These are phyloP conservation scores for Spergularia marina DNA, from an alignment of 148 eudicot genomes.

Conservation along the genomic window DNA sequence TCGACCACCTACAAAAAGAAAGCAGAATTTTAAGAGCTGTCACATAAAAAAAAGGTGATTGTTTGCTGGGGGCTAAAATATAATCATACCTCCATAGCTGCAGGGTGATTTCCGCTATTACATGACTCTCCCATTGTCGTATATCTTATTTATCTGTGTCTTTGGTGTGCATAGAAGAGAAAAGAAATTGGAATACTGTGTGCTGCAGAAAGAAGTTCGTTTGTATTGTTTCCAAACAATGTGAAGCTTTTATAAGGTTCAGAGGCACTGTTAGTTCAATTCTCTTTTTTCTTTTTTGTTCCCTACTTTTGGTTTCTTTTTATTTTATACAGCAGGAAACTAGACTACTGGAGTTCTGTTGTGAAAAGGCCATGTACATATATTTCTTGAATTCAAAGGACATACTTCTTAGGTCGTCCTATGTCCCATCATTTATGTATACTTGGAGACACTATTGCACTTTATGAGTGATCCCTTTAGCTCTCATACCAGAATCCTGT, in stretches of 20 bases:
- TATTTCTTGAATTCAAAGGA: background rate
- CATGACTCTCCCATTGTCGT: constrained; percentile 41
- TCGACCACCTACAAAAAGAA: constrained; percentile 46
- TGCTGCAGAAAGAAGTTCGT: constrained; percentile 16
- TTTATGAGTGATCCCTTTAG: background rate
- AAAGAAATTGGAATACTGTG: background rate
- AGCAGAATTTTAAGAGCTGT: background rate
- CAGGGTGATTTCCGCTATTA: constrained; percentile 37
- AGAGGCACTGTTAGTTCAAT: constrained; percentile 22
- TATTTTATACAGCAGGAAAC: background rate
- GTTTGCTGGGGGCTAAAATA: no score
- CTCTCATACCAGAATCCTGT: constrained; percentile 5
- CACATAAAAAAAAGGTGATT: no score
- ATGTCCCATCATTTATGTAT: background rate
- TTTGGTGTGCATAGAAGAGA: constrained; percentile 14
- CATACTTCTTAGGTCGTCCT: constrained; percentile 11
- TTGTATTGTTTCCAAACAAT: constrained; percentile 21
- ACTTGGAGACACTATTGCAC: background rate
- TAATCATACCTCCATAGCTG: constrained; percentile 51
- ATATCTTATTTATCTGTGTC: constrained; percentile 13
- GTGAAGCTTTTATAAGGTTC: constrained; percentile 50
- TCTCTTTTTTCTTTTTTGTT: background rate
- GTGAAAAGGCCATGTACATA: background rate
- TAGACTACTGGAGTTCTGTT: background rate
- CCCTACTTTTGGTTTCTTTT: background rate